Evolutionary conservation across 2,329 filamentous ascomycete species (phyloP).

Genomic region (Diaporthe vaccinii): DNA sequence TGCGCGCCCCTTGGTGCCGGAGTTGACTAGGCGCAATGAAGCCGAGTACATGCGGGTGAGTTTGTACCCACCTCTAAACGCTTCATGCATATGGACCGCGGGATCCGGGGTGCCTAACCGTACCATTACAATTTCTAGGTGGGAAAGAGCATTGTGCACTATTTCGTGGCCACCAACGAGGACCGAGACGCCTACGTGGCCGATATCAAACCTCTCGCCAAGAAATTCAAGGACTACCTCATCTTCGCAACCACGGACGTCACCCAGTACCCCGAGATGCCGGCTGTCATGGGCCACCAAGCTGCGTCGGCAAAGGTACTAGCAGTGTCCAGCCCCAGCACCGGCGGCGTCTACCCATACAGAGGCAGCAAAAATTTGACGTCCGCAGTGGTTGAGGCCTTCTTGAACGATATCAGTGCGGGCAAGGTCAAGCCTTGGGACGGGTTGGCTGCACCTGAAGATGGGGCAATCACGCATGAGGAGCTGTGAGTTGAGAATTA

Average conservation of each 20-base stretch:
- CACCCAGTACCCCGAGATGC: slow-evolving; percentile 60
- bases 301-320: slow-evolving; percentile 50
- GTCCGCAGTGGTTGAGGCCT: slow-evolving; percentile 54
- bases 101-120: slow-evolving; percentile 53
- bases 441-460: background rate
- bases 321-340: slow-evolving; percentile 60
- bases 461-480: slow-evolving; percentile 39
- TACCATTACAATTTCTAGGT: slow-evolving; percentile 43
- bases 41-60: slow-evolving; percentile 55
- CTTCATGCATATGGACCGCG: background rate
- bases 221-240: slow-evolving; percentile 61
- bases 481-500: slow-evolving; percentile 36
- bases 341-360: slow-evolving; percentile 60
- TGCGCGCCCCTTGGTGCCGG: slow-evolving; percentile 56
- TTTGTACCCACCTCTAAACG: background rate
- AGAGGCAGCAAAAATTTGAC: slow-evolving; percentile 48
- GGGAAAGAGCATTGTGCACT: slow-evolving; percentile 50
- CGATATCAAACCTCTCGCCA: slow-evolving; percentile 56
- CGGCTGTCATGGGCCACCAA: slow-evolving; percentile 54
- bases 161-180: slow-evolving; percentile 49
- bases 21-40: slow-evolving; percentile 61
- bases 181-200: slow-evolving; percentile 53
- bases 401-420: slow-evolving; percentile 60
- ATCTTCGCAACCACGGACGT: slow-evolving; percentile 62
- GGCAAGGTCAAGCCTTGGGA: slow-evolving; percentile 57